Base-by-base conservation (phyloP, 108 stramenopile genomes). In the Asterionellopsis glacialis region DNA sequence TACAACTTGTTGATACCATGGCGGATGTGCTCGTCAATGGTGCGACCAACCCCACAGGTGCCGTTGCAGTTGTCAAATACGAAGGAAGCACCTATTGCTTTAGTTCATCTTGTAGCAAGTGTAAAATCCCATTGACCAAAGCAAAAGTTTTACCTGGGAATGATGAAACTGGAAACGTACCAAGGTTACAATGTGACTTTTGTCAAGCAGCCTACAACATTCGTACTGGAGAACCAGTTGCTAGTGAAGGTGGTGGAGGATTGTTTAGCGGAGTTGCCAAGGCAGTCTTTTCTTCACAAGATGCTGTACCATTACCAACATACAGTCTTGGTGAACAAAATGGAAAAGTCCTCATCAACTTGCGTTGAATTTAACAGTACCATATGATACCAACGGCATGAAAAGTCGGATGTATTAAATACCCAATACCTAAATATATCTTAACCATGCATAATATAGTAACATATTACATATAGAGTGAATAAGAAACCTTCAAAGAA, bases 51-150 rank as follows among this genome's bases (percentile, higher is more conserved):
- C 90, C 90, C 11, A 83, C 75, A 0, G 90, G 90, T 28, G 90
- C 90, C 11, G 90, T 87, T 1, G 53, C 74, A n/a, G 71, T 85
- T 11, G 64, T 86, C 27, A 85, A 86, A 38, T 78, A 72, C 76
- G 56, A 69, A 0, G 74, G 53, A 22, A 62, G 73, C 14, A 81
- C 75, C 0, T 87, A 84, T 61, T 91, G 90, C 65, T 81, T 83
- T 52, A 61, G 65, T 23, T 64, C 70, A 0, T 43, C 60, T 26
- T 91, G 90, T 68, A 68, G 84, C 7, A 61, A 64, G 21, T 91
- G 90, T 65, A 74, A 87, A 59, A 74, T 91, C 23, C 90, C 90
- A 21, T 57, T 91, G 61, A 75, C 81, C 39, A 91, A 91, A 60
- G 90, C 82, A 40, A 72, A 73, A 45, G 67, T 83, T 0, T 51